Evolutionary conservation across 176 grass and related monocot species (phyloP), one percentile per base, ranked within the genome.

Genomic region (Dendrocalamus sinicus): DNA sequence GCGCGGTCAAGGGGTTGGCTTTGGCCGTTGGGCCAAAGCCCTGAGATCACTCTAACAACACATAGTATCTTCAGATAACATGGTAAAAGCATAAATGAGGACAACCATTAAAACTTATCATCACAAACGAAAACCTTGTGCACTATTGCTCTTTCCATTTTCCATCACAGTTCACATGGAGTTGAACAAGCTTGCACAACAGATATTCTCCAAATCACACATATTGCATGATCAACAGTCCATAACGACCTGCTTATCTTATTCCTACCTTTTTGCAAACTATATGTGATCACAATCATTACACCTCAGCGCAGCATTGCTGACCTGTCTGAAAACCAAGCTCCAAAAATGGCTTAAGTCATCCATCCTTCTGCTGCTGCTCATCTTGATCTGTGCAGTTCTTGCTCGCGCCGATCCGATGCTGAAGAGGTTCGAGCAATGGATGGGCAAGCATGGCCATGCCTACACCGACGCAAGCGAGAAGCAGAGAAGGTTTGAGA

Each of bases 371-470:
- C 59, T 73, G 41, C 62, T 81, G 63, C 30, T 63, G 8, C 28
- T 69, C 60, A 20, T 70, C 50, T 52, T 70, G 20, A 30, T 22
- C 23, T 74, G 51, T 8, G 7, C 26, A 1, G 11, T 0, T 58
- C 22, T 3, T 1, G 7, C 59, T 6, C 1, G 23, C 0, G 60
- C 68, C 6, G 69, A 91, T 12, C 71, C 30, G 50, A 75, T 84
- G 80, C 55, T 70, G 2, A 55, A 86, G 16, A 75, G 85, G 69
- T 90, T 89, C 67, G 91, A 97, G 37, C 74, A 61, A 67, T 97
- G 94, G 94, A 86, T 94, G 81, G 32, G 19, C 28, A 76, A 70
- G 54, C 81, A 94, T 23, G 91, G 89, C 47, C 87, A 85, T 10
- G 72, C 67, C 32, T 94, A 97, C 70, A 44, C 50, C 13, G 75